Conservation (phyloP, 352 stramenopile genomes). For the Phytophthora nicotianae region DNA sequence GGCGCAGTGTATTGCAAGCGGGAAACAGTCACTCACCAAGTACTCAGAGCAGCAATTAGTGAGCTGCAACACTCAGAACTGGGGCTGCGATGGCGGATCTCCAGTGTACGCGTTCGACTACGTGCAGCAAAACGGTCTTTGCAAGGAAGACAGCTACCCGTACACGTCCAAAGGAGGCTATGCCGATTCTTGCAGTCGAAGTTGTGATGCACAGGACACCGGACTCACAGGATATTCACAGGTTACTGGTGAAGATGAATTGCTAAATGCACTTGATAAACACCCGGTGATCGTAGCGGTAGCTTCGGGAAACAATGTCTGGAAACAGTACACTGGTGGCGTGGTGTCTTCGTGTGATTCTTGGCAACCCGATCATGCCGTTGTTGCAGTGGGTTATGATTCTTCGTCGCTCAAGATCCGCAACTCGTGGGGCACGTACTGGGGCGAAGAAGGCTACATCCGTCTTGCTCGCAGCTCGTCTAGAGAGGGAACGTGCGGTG, state of each 20-base stretch:
- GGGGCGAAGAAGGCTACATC: slow-evolving; percentile 94
- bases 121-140: slow-evolving; percentile 88
- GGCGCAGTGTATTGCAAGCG: slow-evolving; percentile 84
- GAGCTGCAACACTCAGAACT: slow-evolving; percentile 86
- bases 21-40: slow-evolving; percentile 70
- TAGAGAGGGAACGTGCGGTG: slow-evolving; percentile 52
- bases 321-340: slow-evolving; percentile 97
- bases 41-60: slow-evolving; percentile 95
- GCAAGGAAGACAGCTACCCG: slow-evolving; percentile 42
- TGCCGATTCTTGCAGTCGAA: slow-evolving; percentile 26
- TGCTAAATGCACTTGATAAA: slow-evolving; percentile 36
- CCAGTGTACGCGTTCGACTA: slow-evolving; percentile 93
- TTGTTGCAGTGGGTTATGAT: slow-evolving; percentile 96
- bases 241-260: slow-evolving; percentile 30
- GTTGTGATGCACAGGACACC: slow-evolving; percentile 35
- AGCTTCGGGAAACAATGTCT: slow-evolving; percentile 92
- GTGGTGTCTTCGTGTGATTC: slow-evolving; percentile 83
- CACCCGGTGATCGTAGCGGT: slow-evolving; percentile 96
- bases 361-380: slow-evolving; percentile 95
- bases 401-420: slow-evolving; percentile 93
- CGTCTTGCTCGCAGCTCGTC: slow-evolving; percentile 76
- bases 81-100: slow-evolving; percentile 91
- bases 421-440: slow-evolving; percentile 96
- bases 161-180: slow-evolving; percentile 40
- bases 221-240: slow-evolving; percentile 74